Conservation (phyloP, 768 basidiomycete species). For the Kwoniella mangroviensis region DNA sequence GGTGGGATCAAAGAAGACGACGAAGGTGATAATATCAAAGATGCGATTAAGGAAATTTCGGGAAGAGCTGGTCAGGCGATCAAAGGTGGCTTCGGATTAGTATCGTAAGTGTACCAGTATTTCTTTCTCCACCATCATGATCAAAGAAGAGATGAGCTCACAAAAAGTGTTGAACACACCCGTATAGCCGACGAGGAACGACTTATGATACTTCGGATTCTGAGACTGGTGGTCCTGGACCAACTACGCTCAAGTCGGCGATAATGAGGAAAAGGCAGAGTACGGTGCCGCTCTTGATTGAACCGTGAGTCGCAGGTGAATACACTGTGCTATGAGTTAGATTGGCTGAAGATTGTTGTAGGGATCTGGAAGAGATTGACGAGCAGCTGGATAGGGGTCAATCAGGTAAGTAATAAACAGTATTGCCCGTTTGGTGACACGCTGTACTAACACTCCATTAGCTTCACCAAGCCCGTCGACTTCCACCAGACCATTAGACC, state of each 20-base stretch:
- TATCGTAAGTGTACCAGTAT: constrained; percentile 27
- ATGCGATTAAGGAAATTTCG: constrained; percentile 33
- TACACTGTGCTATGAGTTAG: not conserved
- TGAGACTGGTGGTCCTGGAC: constrained; percentile 41
- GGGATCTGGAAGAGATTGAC: constrained; percentile 44
- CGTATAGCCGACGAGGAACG: constrained; percentile 30
- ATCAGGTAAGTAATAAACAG: constrained; percentile 16
- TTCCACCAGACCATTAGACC: constrained; percentile 19
- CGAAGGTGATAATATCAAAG: constrained; percentile 27
- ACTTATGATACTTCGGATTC: constrained; percentile 49
- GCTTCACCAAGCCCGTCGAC: constrained; percentile 35
- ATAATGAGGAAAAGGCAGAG: constrained; percentile 32
- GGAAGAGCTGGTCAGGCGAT: constrained; percentile 43
- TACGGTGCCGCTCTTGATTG: constrained; percentile 43
- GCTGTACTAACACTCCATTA: constrained; percentile 3
- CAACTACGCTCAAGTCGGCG: constrained; percentile 21
- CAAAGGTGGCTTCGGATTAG: constrained; percentile 42
- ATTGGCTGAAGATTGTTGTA: not conserved
- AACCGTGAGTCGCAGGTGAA: constrained; percentile 32
- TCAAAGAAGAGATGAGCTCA: too few species aligned
- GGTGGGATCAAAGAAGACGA: constrained; percentile 25
- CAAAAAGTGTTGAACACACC: not conserved
- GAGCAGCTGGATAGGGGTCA: constrained; percentile 27
- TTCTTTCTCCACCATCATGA: too few species aligned
- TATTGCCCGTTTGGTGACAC: not conserved